Base-by-base conservation (phyloP, 2,329 filamentous ascomycete species). In the Nigrospora sphaerica region DNA sequence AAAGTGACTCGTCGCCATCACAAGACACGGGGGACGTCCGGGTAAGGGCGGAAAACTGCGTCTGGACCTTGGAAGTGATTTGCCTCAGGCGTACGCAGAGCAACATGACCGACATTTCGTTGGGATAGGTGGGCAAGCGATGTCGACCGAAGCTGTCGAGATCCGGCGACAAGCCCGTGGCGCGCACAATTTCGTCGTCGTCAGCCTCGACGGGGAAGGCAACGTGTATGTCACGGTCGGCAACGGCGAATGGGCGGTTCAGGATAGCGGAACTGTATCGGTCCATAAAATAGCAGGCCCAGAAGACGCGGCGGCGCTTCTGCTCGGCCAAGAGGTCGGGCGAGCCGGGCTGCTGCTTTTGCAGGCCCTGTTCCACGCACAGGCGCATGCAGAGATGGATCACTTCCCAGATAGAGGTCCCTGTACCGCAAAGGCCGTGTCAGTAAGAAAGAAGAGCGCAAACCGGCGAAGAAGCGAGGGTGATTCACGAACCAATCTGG, bases 231-330 rank as follows among this genome's bases (percentile, higher is more conserved):
- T 68, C 65, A 16, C 54, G 47, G 44, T 72, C 70, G 1, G 60
- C 53, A 7, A 72, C 67, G 1, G 69, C 64, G 46, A 69, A 69
- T 0, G 68, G 69, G 2, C 69, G 63, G 32, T 62, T 64, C 0
- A 72, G 55, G 1, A 65, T 67, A 0, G 61, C 63, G 2, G 69
- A 72, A 47, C 64, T 71, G 38, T 72, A 71, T n/a, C 68, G 56
- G 46, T 71, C 68, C 13, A 71, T 63, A n/a, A 70, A 58, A 43
- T 72, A 72, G 50, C 65, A 69, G 35, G 68, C 60, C 70, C 70
- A 72, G 49, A 72, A 73, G 1, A 72, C 62, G 2, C 68, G 55
- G 1, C 67, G 60, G 32, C 57, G 59, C 12, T 65, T 57, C 38
- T 71, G 68, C 31, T 68, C 62, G 12, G 63, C 50, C 6, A 69